A percentile compares a stretch with the other conserved stretches of the same genome.
Conservation (phyloP, 305 asterid species). For the Fraxinus platypoda region DNA sequence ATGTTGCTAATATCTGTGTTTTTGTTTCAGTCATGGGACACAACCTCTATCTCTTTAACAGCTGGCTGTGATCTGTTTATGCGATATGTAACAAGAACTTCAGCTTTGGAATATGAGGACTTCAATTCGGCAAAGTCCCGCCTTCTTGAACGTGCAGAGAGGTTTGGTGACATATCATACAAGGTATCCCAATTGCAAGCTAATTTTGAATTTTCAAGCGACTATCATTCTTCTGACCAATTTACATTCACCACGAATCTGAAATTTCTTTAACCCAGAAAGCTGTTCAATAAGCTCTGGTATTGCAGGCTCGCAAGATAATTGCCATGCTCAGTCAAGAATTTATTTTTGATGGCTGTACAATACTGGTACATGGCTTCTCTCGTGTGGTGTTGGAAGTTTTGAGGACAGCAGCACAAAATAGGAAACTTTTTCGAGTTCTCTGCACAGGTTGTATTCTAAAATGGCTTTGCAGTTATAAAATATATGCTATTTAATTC, state of each 20-base stretch:
- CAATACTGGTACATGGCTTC: conserved; percentile 94
- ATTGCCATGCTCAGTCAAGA: conserved; percentile 93
- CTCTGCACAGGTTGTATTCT: conserved; percentile 66
- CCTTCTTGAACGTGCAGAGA: conserved; percentile 92
- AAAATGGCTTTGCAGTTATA: not conserved
- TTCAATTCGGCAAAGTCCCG: conserved; percentile 83
- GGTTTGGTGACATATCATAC: conserved; percentile 86
- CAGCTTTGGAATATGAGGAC: conserved; percentile 85
- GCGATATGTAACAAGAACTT: conserved; percentile 91
- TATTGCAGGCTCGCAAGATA: conserved; percentile 68
- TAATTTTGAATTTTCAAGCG: conserved; percentile 4
- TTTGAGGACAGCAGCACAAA: conserved; percentile 73
- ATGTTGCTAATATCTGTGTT: conserved; percentile 10
- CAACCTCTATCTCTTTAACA: conserved; percentile 84
- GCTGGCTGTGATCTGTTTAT: conserved; percentile 92
- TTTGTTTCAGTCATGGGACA: conserved; percentile 75
- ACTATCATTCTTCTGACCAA: conserved; percentile 13
- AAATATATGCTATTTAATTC: not conserved
- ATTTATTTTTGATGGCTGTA: conserved; percentile 85
- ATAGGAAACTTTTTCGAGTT: conserved; percentile 69
- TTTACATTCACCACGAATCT: conserved; percentile 1
- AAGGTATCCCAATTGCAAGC: conserved; percentile 46
- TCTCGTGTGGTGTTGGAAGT: conserved; percentile 86
- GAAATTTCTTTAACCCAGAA: not conserved
- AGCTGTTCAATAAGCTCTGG: not conserved